A percentile compares a stretch with the other conserved stretches of the same genome.
These are phyloP conservation scores for Iberis pinnata DNA, from an alignment of 345 rosid genomes.

Conservation along the genomic window DNA sequence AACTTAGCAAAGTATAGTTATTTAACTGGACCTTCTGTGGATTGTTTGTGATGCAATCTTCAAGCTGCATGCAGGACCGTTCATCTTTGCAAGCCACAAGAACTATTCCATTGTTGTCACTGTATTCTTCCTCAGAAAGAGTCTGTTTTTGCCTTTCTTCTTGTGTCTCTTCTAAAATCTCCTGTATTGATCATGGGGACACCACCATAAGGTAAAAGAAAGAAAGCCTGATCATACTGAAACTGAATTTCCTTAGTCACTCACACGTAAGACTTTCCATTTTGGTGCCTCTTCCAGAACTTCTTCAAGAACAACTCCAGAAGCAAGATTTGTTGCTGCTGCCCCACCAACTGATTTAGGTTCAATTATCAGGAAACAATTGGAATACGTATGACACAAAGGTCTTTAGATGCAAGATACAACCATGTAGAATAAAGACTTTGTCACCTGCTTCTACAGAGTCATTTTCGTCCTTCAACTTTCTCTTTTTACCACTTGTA, in stretches of 20 bases:
- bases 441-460: conserved; percentile 30
- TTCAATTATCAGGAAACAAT: conserved; percentile 14
- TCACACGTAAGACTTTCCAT: conserved; percentile 99
- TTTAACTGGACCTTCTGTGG: conserved; percentile 54
- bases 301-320: conserved; percentile 54
- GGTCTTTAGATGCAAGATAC: conserved; percentile 5
- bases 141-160: conserved; percentile 60
- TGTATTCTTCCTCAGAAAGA: conserved; percentile 35
- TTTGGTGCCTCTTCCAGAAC: conserved; percentile 85
- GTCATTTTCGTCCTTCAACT: conserved; percentile 32
- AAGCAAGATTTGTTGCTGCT: conserved; percentile 24
- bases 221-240: conserved; percentile 33
- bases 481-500: conserved; percentile 52
- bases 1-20: neutral
- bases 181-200: conserved; percentile 38
- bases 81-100: conserved; percentile 96
- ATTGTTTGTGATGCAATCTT: conserved; percentile 66
- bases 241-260: conserved; percentile 63
- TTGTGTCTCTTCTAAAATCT: conserved; percentile 75
- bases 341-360: conserved; percentile 38
- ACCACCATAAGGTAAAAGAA: conserved; percentile 8
- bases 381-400: neutral
- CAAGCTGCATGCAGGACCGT: conserved; percentile 90
- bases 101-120: conserved; percentile 51
- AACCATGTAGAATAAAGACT: neutral